Base-by-base conservation (phyloP, 2,329 filamentous ascomycete species). In the Aspergillus neoniger region DNA sequence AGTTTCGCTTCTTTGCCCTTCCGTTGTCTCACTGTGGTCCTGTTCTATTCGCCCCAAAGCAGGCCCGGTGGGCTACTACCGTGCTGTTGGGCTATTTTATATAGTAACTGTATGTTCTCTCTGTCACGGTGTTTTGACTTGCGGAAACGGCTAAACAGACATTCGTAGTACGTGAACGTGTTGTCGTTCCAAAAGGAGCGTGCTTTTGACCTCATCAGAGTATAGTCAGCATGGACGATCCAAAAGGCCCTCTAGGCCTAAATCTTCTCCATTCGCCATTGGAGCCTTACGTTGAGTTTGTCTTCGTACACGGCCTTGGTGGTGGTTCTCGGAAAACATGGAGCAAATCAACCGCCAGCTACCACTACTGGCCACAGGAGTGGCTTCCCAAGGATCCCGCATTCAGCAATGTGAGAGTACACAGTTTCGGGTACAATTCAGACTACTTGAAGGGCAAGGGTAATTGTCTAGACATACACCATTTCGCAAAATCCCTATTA, bases 301-400 rank as follows among this genome's bases (percentile, higher is more conserved):
- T 69, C 49, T 59, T 71, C 59, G 52, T 61, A 53, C 63, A 78
- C 70, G n/a, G 77, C 5, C 66, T 70, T 1, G 75, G 64, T 2
- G 64, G 64, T 3, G 57, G 39, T n/a, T 58, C 55, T 3, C 17
- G 58, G 25, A 57, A 76, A 58, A 80, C 79, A 60, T 82, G 80
- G 79, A 70, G 71, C 6, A 75, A 77, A 57, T 65, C 70, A 0
- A 52, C 64, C 1, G 67, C 76, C 49, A 68, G 65, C 0, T 54
- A 59, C 0, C 61, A 70, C 10, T 81, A 77, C 61, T 81, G 79
- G 80, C 79, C 79, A 1, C 63, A 74, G 59, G 55, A 67, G 30
- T 81, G 76, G 75, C 72, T 80, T 0, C 74, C 75, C 17, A 52
- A 61, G 8, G 72, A 74, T 23, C 63, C 66, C 1, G 62, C 55